Base-by-base conservation (phyloP, 164 flowering plant genomes). In the Liriodendron chinense region DNA sequence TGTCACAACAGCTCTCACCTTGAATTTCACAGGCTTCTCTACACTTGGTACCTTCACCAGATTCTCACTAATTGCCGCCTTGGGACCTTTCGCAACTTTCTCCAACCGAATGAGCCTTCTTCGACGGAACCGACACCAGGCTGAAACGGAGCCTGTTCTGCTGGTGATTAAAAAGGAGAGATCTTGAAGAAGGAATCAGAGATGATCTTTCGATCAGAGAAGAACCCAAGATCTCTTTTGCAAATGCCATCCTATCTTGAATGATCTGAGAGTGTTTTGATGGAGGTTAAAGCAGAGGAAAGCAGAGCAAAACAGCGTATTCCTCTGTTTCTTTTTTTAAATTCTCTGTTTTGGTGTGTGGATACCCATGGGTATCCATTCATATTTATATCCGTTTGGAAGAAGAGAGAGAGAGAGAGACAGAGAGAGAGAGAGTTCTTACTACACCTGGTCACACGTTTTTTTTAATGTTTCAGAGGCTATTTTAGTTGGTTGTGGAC, bases 1-100 rank as follows among this genome's bases (percentile, higher is more conserved):
- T 0, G 98, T 95, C 20, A 93, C 82, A 47, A 89, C 90, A 47
- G 93, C 98, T 82, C 97, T 90, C 2, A 91, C 97, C 82, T 89
- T 95, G 72, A 91, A 88, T 48, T 80, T 85, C 56, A 84, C 92
- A 0, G 92, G 78, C 80, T 90, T 87, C 68, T 89, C 91, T 9
- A 78, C 74, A 18, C 78, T 70, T 23, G 78, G 72, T 71, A 18
- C 65, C 53, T 74, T 83, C 22, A 86, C 84, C 83, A 91, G 80
- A 77, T 93, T 85, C 79, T 92, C 94, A 77, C 93, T 91, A 9
- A 92, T 72, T 0, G 94, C 92, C 22, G 94, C 93, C 75, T 85
- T 83, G 18, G 85, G 78, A 21, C 21, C 70, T 8, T 63, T 80
- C 47, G 16, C 50, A 9, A n/a, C 76, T 72, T 72, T 83, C 81